Evolutionary conservation across 1,284 basidiomycete genomes (phyloP), one percentile per base, ranked within the genome.

Genomic region (Cystobasidium sp.): DNA sequence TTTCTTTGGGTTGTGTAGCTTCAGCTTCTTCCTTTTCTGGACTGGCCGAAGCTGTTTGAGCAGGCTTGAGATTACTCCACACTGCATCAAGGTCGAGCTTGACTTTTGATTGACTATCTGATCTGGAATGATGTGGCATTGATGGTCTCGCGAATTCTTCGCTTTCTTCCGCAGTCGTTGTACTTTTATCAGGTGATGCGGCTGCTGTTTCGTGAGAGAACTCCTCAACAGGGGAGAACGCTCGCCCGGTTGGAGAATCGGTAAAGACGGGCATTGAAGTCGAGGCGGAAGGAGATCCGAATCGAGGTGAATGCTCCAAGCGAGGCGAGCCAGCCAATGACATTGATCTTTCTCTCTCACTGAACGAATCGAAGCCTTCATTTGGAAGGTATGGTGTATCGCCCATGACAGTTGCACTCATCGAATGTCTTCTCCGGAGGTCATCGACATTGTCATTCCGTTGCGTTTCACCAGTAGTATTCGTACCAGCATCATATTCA

Each of bases 401-500:
- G 24, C 61, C 47, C 12, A 44, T 37, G 20, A 44, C 20, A 16
- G 2, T n/a, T 8, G 18, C 14, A 22, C 44, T 63, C 47, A 51
- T 51, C 20, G 61, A 63, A 14, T 63, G 24, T 47, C 44, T 63
- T n/a, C 18, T 22, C 44, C 9, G 20, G 10, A 43, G 59, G 16
- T 41, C 67, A 12, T 14, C n/a, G 39, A 10, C 22, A 53, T 24
- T 24, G 24, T 53, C 24, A 37, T 31, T 39, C 9, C 55, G 12
- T 12, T 22, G 3, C 31, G 12, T 31, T n/a, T 41, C 24, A 22
- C 39, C 22, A 6, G 20, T 16, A 56, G n/a, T 37, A 37, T 14
- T 10, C 14, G 14, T 56, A 37, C 24, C 55, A 37, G 22, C 22
- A 24, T 79, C 77, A 67, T 88, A 83, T 81, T 89, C 88, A 81